Conservation (phyloP, 495 filamentous ascomycete genomes). For the Ramalina intermedia region DNA sequence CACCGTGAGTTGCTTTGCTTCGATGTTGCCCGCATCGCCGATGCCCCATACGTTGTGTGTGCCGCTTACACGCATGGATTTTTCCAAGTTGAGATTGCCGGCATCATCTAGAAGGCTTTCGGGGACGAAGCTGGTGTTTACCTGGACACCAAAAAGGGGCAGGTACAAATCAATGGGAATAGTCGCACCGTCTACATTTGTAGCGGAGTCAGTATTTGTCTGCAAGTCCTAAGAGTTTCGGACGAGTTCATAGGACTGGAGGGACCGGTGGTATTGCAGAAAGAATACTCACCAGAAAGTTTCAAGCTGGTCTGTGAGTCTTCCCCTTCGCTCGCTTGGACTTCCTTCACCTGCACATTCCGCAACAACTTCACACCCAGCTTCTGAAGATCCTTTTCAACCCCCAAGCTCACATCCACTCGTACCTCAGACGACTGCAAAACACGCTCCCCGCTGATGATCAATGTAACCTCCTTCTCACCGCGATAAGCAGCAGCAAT, state of each 20-base stretch:
- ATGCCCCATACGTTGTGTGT: slow-evolving; percentile 35
- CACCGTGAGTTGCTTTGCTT: slow-evolving; percentile 5
- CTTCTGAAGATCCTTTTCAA: slow-evolving; percentile 5
- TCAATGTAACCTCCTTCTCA: slow-evolving; percentile 31
- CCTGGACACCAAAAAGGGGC: slow-evolving; percentile 3
- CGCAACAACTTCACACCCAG: slow-evolving; percentile 3
- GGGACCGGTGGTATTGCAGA: too few relatives aligned
- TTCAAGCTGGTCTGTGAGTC: slow-evolving; percentile 1
- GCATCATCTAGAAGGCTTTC: slow-evolving; percentile 24
- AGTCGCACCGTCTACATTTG: neutral
- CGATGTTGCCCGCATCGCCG: slow-evolving; percentile 27
- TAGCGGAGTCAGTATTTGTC: too few relatives aligned
- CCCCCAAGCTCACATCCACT: neutral
- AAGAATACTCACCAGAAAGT: neutral
- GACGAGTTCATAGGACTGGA: too few relatives aligned
- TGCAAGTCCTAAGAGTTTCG: too few relatives aligned
- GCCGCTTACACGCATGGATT: slow-evolving; percentile 34
- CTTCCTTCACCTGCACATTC: slow-evolving; percentile 1
- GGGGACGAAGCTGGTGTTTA: slow-evolving; percentile 7
- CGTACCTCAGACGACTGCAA: neutral
- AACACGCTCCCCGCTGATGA: slow-evolving; percentile 13
- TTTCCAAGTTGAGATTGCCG: slow-evolving; percentile 42
- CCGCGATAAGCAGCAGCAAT: slow-evolving; percentile 23
- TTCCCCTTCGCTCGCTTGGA: neutral
- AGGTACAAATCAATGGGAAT: slow-evolving; percentile 6